Evolutionary conservation across 108 stramenopile species (phyloP).

Genomic region (Ochromonas danica): DNA sequence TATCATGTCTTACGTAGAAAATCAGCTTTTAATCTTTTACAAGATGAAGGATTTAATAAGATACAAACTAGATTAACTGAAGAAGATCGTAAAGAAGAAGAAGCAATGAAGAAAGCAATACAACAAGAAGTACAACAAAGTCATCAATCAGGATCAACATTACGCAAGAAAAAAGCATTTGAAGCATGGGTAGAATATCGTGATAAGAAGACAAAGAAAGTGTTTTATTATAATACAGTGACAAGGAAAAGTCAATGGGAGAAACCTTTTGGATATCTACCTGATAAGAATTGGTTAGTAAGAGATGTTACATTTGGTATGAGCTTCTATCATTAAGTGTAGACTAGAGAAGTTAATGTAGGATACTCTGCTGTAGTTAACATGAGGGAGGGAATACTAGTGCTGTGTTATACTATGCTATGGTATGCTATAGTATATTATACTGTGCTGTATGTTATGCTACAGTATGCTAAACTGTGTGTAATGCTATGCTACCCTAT

Average conservation of each 20-base stretch:
- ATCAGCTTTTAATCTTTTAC: conserved; percentile 2
- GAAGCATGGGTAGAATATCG: conserved; percentile 9
- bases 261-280: not conserved
- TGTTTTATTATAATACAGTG: conserved; percentile 12
- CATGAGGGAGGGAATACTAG: no score
- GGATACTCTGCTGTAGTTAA: no score
- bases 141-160: not conserved
- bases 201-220: not conserved
- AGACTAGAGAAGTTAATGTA: no score
- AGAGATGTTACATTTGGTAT: not conserved
- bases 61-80: not conserved
- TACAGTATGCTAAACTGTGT: no score
- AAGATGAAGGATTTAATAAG: no score
- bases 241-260: conserved; percentile 7
- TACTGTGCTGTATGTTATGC: no score
- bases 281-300: not conserved
- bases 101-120: not conserved
- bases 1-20: not conserved
- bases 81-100: not conserved
- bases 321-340: conserved; percentile 17
- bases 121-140: not conserved
- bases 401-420: no score
- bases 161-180: not conserved
- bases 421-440: no score
- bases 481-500: no score